Base-by-base conservation (phyloP, 495 filamentous ascomycete species). In the Daldinia childiae region DNA sequence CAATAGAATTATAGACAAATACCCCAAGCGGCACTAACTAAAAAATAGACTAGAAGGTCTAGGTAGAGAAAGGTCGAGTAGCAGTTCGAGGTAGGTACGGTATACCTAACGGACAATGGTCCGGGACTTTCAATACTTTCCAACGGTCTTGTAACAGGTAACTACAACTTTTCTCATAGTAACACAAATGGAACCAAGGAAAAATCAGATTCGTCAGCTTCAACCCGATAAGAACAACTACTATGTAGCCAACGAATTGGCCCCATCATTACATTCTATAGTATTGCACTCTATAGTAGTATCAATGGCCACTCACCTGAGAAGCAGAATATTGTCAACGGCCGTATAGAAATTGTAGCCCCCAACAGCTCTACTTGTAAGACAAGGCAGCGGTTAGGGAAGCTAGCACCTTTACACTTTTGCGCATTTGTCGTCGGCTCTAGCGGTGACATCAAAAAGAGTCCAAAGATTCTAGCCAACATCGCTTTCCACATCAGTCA, bases 391-490 rank as follows among this genome's bases (percentile, higher is more conserved):
- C 43, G 11, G 6, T 4, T 7, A 48, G 45, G 43, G 26, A 32
- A 57, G 52, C 29, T n/a, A 41, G 51, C 43, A 48, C 43, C 17
- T 48, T 21, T 24, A 21, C 43, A 11, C 17, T 1, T 48, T 54
- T 64, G 43, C 41, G 17, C 27, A 51, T 59, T 69, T 60, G 41
- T 21, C 38, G 21, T 58, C 54, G 52, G 58, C 43, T 66, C 58
- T n/a, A 24, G 62, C 58, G 51, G 39, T 66, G 57, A 65, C 41
- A 66, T n/a, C 39, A 3, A 57, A 58, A 24, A 54, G 34, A 58
- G 34, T 27, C 14, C 51, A 21, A 61, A 51, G 43, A 61, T 48
- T 34, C 43, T 27, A 52, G 34, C 34, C 3, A 24, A 2, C 11
- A 17, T 60, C 21, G 19, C 15, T 60, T 51, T 62, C 59, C 29